phyloP scores from a whole-genome alignment of 2,329 filamentous ascomycete species.

The Fusarium poae region DNA sequence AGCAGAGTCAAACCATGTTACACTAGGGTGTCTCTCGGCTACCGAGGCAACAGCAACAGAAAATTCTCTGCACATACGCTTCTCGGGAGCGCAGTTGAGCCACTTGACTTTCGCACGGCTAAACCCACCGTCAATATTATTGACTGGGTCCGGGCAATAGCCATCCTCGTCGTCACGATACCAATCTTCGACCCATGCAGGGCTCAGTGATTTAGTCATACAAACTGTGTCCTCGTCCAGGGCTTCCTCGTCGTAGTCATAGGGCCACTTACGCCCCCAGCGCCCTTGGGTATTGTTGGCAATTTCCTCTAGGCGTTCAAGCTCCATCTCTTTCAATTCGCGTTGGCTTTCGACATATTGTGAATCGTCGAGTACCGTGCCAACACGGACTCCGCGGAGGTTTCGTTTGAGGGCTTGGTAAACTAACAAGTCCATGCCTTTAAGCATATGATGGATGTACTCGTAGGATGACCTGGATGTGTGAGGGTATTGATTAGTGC shows the following conservation, averaged over 20 bases:
- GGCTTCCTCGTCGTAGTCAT: background rate
- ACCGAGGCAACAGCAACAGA: background rate
- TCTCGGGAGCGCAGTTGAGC: constrained; percentile 18
- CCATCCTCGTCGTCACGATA: background rate
- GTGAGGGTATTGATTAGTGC: constrained; percentile 63
- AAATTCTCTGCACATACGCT: constrained; percentile 1
- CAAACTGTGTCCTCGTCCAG: background rate
- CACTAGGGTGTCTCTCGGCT: too few relatives aligned
- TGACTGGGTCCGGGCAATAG: too few relatives aligned
- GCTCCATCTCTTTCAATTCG: background rate
- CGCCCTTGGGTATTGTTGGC: too few relatives aligned
- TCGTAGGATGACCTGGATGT: constrained; percentile 41
- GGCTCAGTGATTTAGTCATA: accelerated
- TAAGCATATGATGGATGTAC: constrained; percentile 56
- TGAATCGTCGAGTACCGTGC: constrained; percentile 13
- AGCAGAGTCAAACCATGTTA: constrained; percentile 4
- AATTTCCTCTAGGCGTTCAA: too few relatives aligned
- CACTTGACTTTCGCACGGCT: constrained; percentile 6
- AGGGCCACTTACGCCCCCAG: too few relatives aligned
- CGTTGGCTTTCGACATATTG: background rate
- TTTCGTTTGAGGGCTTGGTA: constrained; percentile 49
- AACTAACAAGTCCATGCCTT: constrained; percentile 61
- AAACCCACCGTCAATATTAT: background rate
- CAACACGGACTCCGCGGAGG: constrained; percentile 1
- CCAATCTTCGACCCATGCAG: background rate